These are phyloP conservation scores for Suillus plorans DNA, from an alignment of 768 basidiomycete genomes.

Conservation along the genomic window DNA sequence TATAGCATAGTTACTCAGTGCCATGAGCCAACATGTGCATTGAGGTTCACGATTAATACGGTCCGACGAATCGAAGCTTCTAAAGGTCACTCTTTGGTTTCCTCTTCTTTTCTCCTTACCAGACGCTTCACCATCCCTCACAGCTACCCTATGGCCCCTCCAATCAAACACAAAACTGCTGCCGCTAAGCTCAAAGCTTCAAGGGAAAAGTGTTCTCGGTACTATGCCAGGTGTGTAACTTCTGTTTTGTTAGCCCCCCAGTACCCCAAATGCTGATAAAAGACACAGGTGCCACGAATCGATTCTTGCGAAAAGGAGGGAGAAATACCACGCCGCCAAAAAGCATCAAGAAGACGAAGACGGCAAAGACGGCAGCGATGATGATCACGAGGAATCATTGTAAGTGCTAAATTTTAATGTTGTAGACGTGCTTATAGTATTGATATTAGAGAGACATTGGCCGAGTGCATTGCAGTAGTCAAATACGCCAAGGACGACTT, in stretches of 20 bases:
- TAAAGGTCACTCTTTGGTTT: too few species aligned
- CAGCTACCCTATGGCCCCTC: neutral
- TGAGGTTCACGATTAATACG: too few species aligned
- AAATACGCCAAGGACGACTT: neutral
- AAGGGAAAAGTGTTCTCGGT: neutral
- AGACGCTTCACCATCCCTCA: too few species aligned
- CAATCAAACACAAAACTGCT: neutral
- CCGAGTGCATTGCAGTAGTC: neutral
- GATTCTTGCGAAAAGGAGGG: neutral
- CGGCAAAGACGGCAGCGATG: too few species aligned
- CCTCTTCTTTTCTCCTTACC: too few species aligned
- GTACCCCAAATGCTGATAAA: neutral
- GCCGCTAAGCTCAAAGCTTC: neutral
- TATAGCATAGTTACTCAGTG: too few species aligned
- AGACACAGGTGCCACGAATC: neutral
- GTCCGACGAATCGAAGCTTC: too few species aligned
- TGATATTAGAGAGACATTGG: neutral
- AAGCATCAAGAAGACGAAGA: too few species aligned
- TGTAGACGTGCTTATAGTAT: neutral
- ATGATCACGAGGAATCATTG: neutral
- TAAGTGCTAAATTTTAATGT: neutral
- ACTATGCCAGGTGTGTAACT: neutral
- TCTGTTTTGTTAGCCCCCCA: neutral
- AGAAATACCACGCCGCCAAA: too few species aligned
- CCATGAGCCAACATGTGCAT: too few species aligned